These are phyloP conservation scores for Suillus ampliporus DNA, from an alignment of 768 basidiomycete genomes.

Conservation along the genomic window DNA sequence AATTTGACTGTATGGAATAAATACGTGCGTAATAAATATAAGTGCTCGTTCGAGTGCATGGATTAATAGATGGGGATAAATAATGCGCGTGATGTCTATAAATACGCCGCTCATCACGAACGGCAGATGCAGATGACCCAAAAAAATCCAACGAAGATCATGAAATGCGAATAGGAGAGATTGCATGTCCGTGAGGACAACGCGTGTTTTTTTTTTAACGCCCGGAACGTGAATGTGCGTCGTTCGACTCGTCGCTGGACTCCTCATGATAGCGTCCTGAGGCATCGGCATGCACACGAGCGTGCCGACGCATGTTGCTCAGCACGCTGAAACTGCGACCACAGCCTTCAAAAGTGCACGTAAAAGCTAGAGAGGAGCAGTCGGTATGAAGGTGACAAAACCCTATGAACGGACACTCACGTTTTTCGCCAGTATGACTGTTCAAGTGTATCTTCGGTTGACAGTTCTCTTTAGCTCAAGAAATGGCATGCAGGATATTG, in stretches of 20 bases:
- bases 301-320: slow-evolving; percentile 89
- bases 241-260: slow-evolving; percentile 53
- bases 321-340: slow-evolving; percentile 85
- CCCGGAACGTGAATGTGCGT: slow-evolving; percentile 35
- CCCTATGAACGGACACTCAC: slow-evolving; percentile 48
- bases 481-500: slow-evolving; percentile 10
- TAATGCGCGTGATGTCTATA: slow-evolving; percentile 15
- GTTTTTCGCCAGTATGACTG: slow-evolving; percentile 86
- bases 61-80: slow-evolving; percentile 18
- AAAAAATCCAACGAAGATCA: slow-evolving; percentile 12
- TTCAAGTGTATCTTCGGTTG: slow-evolving; percentile 74
- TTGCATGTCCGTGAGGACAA: slow-evolving; percentile 5
- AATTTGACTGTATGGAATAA: slow-evolving; percentile 7
- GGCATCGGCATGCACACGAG: slow-evolving; percentile 65
- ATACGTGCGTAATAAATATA: slow-evolving; percentile 1
- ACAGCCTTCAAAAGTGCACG: slow-evolving; percentile 76
- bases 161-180: neutral
- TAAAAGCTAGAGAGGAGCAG: slow-evolving; percentile 57
- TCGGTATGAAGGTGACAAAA: slow-evolving; percentile 19
- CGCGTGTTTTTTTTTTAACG: slow-evolving; percentile 9
- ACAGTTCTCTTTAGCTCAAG: slow-evolving; percentile 15
- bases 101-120: slow-evolving; percentile 1
- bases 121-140: slow-evolving; percentile 23
- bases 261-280: slow-evolving; percentile 41
- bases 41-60: slow-evolving; percentile 17